Percentiles rank a stretch among this genome's conserved stretches.
Evolutionary conservation across 2,329 filamentous ascomycete genomes (phyloP).

Genomic region (Penicillium occitanis): DNA sequence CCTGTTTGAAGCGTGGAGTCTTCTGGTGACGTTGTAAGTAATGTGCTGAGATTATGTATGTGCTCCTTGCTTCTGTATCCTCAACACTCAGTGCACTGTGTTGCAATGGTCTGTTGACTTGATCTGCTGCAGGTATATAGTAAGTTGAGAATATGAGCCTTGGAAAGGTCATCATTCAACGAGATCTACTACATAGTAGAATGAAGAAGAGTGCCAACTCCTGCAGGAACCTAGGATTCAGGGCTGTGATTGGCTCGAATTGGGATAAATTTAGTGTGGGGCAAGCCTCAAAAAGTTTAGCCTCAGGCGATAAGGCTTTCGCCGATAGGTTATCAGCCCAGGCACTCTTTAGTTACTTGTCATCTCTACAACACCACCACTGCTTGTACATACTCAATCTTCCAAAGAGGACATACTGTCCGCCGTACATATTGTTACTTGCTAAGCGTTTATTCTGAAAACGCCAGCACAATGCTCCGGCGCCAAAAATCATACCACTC

Average conservation of each 20-base stretch:
- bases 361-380: not conserved
- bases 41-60: not conserved
- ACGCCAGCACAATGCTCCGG: slow-evolving; percentile 32
- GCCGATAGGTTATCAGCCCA: not conserved
- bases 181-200: not conserved
- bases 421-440: not conserved
- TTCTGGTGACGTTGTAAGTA: slow-evolving; percentile 3
- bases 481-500: slow-evolving; percentile 36
- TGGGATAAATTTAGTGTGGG: not conserved
- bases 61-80: not conserved
- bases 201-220: not conserved
- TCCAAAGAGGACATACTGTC: not conserved
- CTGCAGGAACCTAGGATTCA: not conserved
- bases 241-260: not conserved
- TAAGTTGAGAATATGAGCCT: not conserved
- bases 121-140: not conserved
- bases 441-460: not conserved
- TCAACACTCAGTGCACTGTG: not conserved
- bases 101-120: not conserved
- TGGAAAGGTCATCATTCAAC: not conserved
- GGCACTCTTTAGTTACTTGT: too few species aligned
- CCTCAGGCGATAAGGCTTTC: slow-evolving; percentile 4
- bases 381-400: not conserved
- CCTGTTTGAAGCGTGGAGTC: not conserved
- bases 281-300: slow-evolving; percentile 4